Percentiles rank a stretch among this genome's conserved stretches.
Evolutionary conservation across 1,284 basidiomycete species (phyloP).

Genomic region (Ganoderma resinaceum): DNA sequence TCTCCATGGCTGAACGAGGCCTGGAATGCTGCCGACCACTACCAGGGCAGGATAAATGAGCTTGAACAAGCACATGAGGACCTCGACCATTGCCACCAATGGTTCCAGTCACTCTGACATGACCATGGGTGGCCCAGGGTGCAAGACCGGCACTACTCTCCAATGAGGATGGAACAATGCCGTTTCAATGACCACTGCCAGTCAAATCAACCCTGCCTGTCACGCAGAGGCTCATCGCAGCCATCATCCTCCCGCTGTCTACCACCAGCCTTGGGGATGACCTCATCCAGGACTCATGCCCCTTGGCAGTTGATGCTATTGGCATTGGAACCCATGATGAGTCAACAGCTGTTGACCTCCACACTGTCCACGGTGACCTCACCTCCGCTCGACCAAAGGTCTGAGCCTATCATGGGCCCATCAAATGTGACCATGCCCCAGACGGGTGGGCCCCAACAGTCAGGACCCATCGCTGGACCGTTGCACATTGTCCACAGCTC

Average conservation of each 20-base stretch:
- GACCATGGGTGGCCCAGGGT: background rate
- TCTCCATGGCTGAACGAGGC: background rate
- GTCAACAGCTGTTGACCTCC: background rate
- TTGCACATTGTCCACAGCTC: too few relatives aligned
- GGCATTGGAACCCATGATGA: background rate
- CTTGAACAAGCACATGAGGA: background rate
- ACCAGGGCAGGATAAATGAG: background rate
- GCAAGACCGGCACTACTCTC: background rate
- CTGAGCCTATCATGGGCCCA: background rate
- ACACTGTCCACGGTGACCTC: background rate
- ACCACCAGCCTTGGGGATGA: background rate
- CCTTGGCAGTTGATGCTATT: too few relatives aligned
- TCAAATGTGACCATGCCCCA: too few relatives aligned
- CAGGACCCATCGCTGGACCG: too few relatives aligned
- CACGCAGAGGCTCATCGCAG: background rate
- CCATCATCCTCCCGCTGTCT: background rate
- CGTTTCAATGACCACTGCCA: background rate
- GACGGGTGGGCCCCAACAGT: too few relatives aligned
- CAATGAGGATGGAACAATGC: background rate
- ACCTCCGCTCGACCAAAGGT: background rate
- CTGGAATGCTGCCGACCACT: background rate
- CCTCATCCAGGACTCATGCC: too few relatives aligned
- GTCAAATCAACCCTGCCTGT: background rate
- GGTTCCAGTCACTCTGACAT: background rate
- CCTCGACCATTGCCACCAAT: background rate